These are phyloP conservation scores for Cruciata laevipes DNA, from an alignment of 257 asterid genomes.

Conservation along the genomic window DNA sequence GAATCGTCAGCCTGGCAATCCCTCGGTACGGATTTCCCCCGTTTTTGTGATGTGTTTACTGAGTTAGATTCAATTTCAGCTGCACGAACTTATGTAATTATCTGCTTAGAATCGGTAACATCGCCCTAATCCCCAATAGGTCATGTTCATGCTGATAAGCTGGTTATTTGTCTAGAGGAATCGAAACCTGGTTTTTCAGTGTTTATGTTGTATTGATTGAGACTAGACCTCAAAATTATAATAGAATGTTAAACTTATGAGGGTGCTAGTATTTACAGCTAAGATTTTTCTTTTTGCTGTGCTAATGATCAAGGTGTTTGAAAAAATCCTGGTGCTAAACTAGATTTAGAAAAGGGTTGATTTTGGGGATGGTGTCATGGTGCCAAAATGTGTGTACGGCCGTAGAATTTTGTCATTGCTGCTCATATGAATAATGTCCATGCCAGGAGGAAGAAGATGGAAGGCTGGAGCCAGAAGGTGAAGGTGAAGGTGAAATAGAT, in stretches of 20 bases:
- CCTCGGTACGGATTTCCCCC: constrained; percentile 40
- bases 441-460: constrained; percentile 61
- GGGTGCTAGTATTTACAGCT: background rate
- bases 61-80: background rate
- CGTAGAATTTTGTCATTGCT: constrained; percentile 1
- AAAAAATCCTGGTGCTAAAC: background rate
- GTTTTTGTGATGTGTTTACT: background rate
- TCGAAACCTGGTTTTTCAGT: background rate
- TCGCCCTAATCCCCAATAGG: constrained; percentile 15
- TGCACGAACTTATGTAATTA: constrained; percentile 3
- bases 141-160: background rate
- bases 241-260: background rate
- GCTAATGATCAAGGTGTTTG: background rate
- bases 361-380: background rate
- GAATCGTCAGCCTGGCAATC: constrained; percentile 77
- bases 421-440: background rate
- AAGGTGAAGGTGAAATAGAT: constrained; percentile 42
- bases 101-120: background rate
- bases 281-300: too few relatives aligned
- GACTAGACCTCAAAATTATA: background rate
- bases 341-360: background rate
- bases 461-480: constrained; percentile 54
- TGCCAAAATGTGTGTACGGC: background rate
- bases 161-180: background rate
- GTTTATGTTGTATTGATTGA: background rate